phyloP scores from a whole-genome alignment of 129 eudicot species.

The Lactuca sativa region DNA sequence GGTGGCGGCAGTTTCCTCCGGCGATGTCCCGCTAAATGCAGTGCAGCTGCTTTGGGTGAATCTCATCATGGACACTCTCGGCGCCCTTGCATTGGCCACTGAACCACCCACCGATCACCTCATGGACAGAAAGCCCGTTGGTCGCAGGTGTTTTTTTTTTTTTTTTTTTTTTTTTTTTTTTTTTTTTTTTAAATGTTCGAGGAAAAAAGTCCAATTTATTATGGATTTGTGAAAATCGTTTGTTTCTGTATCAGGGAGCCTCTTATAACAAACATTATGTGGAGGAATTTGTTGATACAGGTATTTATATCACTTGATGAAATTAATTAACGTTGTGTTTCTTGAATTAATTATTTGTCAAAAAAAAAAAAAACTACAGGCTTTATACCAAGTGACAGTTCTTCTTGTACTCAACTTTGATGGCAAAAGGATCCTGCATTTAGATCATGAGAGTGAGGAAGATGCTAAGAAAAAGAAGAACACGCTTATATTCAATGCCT shows the following conservation, averaged over 20 bases:
- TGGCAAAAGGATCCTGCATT: conserved; percentile 52
- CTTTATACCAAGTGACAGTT: conserved; percentile 77
- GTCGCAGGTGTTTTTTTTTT: conserved; percentile 58
- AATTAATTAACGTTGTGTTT: not conserved
- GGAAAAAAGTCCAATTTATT: too few relatives aligned
- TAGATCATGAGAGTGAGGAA: conserved; percentile 41
- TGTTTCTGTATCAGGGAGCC: conserved; percentile 63
- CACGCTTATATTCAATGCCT: conserved; percentile 86
- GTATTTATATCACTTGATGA: conserved; percentile 19
- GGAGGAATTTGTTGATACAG: conserved; percentile 91
- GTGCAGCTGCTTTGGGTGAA: conserved; percentile 99
- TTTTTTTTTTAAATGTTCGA: not conserved
- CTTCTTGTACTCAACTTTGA: conserved; percentile 69
- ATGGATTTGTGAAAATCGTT: not conserved
- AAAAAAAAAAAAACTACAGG: conserved; percentile 38
- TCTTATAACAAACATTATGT: conserved; percentile 90
- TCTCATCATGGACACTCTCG: conserved; percentile 97
- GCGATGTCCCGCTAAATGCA: conserved; percentile 89
- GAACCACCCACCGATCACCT: conserved; percentile 98
- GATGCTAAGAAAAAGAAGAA: conserved; percentile 69
- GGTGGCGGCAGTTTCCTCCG: conserved; percentile 82
- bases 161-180: too few relatives aligned
- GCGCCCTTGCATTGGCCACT: conserved; percentile 97
- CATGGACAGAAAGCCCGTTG: conserved; percentile 86
- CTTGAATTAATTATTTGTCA: not conserved